A percentile compares a stretch with the other conserved stretches of the same genome.
Conservation (phyloP, 352 stramenopile species). For the Pythium insidiosum region DNA sequence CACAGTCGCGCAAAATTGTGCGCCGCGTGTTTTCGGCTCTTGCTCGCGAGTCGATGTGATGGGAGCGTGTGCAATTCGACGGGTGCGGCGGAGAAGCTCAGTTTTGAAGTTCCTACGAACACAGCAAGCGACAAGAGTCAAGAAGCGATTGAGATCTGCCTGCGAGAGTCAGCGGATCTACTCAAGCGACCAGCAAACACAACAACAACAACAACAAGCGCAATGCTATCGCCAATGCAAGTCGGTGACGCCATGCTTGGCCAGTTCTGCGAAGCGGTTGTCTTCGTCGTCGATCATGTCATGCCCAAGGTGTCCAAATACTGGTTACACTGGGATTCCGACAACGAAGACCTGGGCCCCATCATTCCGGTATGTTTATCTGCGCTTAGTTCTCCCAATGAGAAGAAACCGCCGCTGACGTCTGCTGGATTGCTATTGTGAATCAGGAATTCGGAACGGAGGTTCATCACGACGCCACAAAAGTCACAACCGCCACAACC, state of each 20-base stretch:
- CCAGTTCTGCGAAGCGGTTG: slow-evolving; percentile 21
- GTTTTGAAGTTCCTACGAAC: no score
- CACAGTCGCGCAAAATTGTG: no score
- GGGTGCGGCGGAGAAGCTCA: no score
- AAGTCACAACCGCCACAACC: no score
- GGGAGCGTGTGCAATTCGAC: no score
- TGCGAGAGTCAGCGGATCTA: neutral
- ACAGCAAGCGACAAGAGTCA: slow-evolving; percentile 2
- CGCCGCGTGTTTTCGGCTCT: no score
- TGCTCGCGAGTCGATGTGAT: no score
- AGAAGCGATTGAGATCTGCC: neutral
- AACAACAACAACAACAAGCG: slow-evolving; percentile 3
- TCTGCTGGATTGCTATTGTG: neutral
- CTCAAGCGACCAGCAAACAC: neutral
- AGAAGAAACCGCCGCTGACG: slow-evolving; percentile 3
- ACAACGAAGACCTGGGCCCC: slow-evolving; percentile 11
- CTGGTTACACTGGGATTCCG: slow-evolving; percentile 32
- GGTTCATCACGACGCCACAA: no score
- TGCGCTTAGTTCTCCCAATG: neutral
- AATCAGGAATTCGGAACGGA: neutral
- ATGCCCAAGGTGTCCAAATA: slow-evolving; percentile 35
- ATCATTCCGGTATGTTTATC: slow-evolving; percentile 18
- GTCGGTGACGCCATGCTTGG: slow-evolving; percentile 27
- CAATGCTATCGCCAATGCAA: slow-evolving; percentile 26
- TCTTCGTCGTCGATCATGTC: slow-evolving; percentile 33